Base-by-base conservation (phyloP, 257 asterid species). In the Verbena officinalis region DNA sequence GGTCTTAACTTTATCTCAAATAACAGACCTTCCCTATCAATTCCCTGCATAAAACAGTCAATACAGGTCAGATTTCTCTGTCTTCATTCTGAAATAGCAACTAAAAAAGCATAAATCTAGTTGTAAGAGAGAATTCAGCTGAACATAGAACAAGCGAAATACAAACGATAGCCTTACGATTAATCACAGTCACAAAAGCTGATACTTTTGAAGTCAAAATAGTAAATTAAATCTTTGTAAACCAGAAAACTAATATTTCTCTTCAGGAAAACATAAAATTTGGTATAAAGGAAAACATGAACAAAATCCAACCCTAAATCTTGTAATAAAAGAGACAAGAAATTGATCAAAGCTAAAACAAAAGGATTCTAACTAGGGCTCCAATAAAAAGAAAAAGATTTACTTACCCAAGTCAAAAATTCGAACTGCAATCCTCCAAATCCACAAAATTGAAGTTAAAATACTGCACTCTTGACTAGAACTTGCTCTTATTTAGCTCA, bases 281-380 rank as follows among this genome's bases (percentile, higher is more conserved):
- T n/a, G n/a, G n/a, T n/a, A n/a, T n/a, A n/a, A n/a, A n/a, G n/a
- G n/a, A n/a, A 57, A 64, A 44, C 30, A 54, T 33, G 70, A 73
- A 70, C 65, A 55, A 59, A n/a, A 82, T 71, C 70, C 50, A 77
- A 64, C 79, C 83, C 84, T 76, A 73, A 76, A 67, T 69, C 73
- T 53, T 27, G 62, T 7, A 27, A 53, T 30, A 46, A 58, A 46
- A 23, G 23, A 9, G 19, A 56, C 20, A 52, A 44, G 14, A 72
- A 72, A 66, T 56, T 73, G 80, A 76, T 73, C 80, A 73, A 64
- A 59, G 43, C 71, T 56, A 49, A 46, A 74, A 59, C 31, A 7
- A 55, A 74, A 59, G 31, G 17, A 33, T 56, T 3, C 52, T 31
- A 4, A 4, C 10, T 45, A 53, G 20, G 39, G 46, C 21, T 51